phyloP scores from a whole-genome alignment of 1,139 yeast genomes.

The Spencermartinsiella ligniputridi region DNA sequence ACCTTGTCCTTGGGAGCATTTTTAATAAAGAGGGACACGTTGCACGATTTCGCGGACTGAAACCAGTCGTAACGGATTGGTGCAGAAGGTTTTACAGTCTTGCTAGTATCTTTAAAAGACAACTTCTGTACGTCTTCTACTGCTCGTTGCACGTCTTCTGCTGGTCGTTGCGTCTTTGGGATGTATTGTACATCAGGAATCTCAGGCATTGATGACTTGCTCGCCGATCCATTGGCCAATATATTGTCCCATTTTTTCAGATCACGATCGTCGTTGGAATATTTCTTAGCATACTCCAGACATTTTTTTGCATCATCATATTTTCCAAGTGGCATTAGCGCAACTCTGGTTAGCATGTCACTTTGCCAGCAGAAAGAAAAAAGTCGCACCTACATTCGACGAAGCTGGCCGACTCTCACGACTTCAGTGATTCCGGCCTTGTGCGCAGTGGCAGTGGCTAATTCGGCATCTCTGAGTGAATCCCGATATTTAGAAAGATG shows the following conservation, averaged over 20 bases:
- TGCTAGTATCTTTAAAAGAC: no score
- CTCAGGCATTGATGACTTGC: slow-evolving; percentile 17
- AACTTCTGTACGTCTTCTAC: not conserved
- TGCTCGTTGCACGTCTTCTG: not conserved
- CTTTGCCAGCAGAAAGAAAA: not conserved
- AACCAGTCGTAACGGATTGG: slow-evolving; percentile 75
- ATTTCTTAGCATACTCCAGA: slow-evolving; percentile 47
- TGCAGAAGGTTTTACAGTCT: slow-evolving; percentile 16
- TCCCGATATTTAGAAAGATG: slow-evolving; percentile 47
- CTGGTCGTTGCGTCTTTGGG: not conserved
- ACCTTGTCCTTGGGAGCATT: slow-evolving; percentile 48
- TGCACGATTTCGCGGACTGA: slow-evolving; percentile 54
- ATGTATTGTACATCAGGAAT: slow-evolving; percentile 16
- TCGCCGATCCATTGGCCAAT: slow-evolving; percentile 10
- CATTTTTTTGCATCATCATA: slow-evolving; percentile 46
- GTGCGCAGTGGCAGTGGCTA: slow-evolving; percentile 53
- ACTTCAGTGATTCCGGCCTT: slow-evolving; percentile 47
- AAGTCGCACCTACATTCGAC: slow-evolving; percentile 39
- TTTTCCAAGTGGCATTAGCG: slow-evolving; percentile 38
- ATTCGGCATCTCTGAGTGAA: slow-evolving; percentile 50
- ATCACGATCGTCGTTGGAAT: slow-evolving; percentile 44
- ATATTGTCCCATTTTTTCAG: slow-evolving; percentile 23
- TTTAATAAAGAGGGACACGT: slow-evolving; percentile 69
- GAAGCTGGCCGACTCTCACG: slow-evolving; percentile 56
- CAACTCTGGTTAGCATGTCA: slow-evolving; percentile 17